Evolutionary conservation across 345 rosid species (phyloP).

Genomic region (Iberis pinnata): DNA sequence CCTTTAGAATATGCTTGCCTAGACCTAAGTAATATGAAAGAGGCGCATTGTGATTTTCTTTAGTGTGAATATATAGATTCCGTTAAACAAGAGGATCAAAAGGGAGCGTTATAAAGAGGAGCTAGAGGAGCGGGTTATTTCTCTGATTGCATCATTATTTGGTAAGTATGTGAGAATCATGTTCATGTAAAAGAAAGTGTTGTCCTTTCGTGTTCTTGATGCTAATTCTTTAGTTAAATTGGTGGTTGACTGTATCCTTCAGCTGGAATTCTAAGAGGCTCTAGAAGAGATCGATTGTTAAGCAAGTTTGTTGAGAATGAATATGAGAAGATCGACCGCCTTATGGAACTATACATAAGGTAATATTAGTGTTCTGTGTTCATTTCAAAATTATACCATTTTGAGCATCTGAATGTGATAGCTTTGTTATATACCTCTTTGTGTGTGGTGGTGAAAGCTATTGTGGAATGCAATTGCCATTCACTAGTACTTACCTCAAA

Average conservation of each 20-base stretch:
- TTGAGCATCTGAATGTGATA: neutral
- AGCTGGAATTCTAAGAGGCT: conserved; percentile 90
- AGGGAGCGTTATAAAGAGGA: conserved; percentile 83
- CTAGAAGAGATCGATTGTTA: conserved; percentile 82
- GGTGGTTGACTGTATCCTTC: conserved; percentile 16
- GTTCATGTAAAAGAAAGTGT: neutral
- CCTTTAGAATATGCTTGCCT: neutral
- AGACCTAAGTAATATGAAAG: neutral
- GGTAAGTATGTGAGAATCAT: conserved; percentile 69
- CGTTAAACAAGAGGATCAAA: conserved; percentile 77
- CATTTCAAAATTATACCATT: neutral
- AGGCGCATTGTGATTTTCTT: conserved; percentile 8
- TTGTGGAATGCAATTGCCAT: neutral
- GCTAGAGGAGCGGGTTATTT: conserved; percentile 76
- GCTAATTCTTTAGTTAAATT: conserved; percentile 12
- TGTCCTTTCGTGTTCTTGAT: neutral
- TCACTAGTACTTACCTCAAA: neutral
- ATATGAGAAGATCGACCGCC: conserved; percentile 89
- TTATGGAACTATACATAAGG: conserved; percentile 88
- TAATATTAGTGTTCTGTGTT: conserved; percentile 17
- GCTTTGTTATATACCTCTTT: neutral
- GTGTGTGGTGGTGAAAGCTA: neutral
- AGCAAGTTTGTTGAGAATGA: conserved; percentile 93
- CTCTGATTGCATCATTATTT: conserved; percentile 78
- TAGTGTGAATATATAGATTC: conserved; percentile 57